A percentile compares a stretch with the other conserved stretches of the same genome.
phyloP scores from a whole-genome alignment of 176 grass and related monocot genomes.

The Oryza nivara region DNA sequence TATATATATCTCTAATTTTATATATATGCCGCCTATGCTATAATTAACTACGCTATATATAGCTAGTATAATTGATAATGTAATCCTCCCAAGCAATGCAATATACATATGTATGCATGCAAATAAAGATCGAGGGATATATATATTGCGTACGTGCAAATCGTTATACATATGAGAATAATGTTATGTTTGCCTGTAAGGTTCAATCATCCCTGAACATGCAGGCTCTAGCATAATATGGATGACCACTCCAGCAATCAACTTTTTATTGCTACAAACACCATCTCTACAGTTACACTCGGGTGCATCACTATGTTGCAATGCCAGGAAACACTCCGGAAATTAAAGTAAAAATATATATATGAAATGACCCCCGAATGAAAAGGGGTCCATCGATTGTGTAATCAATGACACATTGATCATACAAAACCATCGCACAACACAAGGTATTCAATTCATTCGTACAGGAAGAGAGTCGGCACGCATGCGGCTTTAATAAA shows the following conservation, averaged over 20 bases:
- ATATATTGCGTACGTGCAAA: background rate
- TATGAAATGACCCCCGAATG: conserved; percentile 39
- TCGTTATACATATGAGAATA: background rate
- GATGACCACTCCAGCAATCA: background rate
- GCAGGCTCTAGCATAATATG: too few species aligned
- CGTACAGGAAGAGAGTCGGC: conserved; percentile 29
- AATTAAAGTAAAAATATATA: conserved; percentile 11
- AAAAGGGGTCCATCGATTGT: background rate
- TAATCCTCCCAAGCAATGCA: background rate
- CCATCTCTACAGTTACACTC: conserved; percentile 35
- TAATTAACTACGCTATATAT: too few species aligned
- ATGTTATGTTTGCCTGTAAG: too few species aligned
- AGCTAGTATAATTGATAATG: background rate
- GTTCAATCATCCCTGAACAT: too few species aligned
- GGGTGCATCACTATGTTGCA: conserved; percentile 24
- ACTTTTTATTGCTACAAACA: conserved; percentile 46
- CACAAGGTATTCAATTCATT: conserved; percentile 33
- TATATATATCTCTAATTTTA: too few species aligned
- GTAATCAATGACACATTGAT: conserved; percentile 43
- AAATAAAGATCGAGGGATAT: background rate
- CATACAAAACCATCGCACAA: conserved; percentile 45
- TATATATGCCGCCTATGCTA: background rate
- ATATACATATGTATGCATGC: background rate
- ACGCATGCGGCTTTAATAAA: conserved; percentile 79
- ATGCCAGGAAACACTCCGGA: conserved; percentile 39